Conservation (phyloP, 2,329 filamentous ascomycete genomes). For the Leptographium lundbergii region DNA sequence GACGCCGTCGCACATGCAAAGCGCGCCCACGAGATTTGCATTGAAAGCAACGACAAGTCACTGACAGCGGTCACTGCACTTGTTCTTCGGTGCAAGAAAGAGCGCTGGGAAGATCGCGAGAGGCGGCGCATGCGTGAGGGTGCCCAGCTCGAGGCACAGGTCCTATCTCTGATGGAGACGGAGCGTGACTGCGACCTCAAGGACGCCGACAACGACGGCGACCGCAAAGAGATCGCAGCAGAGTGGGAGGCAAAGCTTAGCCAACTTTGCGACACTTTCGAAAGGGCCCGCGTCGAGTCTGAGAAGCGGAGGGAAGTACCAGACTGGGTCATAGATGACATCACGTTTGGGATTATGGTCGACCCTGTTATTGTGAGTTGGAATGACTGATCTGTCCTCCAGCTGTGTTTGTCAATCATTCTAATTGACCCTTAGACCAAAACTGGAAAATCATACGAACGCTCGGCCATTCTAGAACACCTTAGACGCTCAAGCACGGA, state of each 20-base stretch:
- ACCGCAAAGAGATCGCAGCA: conserved; percentile 31
- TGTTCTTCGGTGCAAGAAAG: conserved; percentile 72
- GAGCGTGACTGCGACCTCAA: conserved; percentile 31
- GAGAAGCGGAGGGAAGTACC: conserved; percentile 49
- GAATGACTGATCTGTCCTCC: background rate
- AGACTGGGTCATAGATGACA: conserved; percentile 66
- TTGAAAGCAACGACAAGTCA: conserved; percentile 47
- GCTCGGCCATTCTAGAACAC: conserved; percentile 74
- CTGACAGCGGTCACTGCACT: conserved; percentile 58
- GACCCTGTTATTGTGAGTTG: conserved; percentile 49
- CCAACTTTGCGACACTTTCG: conserved; percentile 35
- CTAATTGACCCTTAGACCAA: conserved; percentile 45
- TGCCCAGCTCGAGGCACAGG: conserved; percentile 45
- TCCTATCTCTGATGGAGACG: conserved; percentile 37
- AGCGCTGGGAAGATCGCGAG: conserved; percentile 71
- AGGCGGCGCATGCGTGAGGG: conserved; percentile 42
- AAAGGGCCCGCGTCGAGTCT: conserved; percentile 30
- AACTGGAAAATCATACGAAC: conserved; percentile 83
- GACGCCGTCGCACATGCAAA: conserved; percentile 60
- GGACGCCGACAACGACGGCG: conserved; percentile 21
- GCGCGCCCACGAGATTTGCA: conserved; percentile 60
- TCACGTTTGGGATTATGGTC: conserved; percentile 61
- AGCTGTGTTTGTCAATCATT: background rate
- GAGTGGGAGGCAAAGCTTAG: conserved; percentile 35
- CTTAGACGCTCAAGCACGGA: conserved; percentile 64